Percentiles rank a stretch among this genome's conserved stretches.
phyloP scores from a whole-genome alignment of 768 basidiomycete genomes.

The Russula virescens region DNA sequence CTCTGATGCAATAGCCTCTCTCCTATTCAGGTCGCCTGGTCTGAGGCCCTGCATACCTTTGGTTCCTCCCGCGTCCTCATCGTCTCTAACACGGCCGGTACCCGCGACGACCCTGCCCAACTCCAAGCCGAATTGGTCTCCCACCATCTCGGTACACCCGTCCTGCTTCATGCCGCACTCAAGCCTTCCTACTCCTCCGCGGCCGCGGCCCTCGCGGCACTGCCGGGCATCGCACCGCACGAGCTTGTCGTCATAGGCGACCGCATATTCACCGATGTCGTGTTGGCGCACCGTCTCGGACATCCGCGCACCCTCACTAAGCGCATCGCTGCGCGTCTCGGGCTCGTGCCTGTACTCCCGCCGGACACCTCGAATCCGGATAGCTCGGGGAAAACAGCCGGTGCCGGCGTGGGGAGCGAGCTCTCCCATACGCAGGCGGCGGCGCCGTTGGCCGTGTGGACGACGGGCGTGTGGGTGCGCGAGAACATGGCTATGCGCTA shows the following conservation, averaged over 20 bases:
- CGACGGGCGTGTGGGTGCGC: conserved; percentile 60
- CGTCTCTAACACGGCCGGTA: conserved; percentile 93
- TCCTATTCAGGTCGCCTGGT: conserved; percentile 60
- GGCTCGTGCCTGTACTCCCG: background rate
- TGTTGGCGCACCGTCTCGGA: conserved; percentile 75
- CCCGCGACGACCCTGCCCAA: conserved; percentile 64
- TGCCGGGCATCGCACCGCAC: conserved; percentile 49
- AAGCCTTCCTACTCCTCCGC: conserved; percentile 85
- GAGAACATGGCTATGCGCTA: conserved; percentile 60
- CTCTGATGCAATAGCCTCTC: background rate
- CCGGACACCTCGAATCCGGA: background rate
- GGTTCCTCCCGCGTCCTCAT: conserved; percentile 77
- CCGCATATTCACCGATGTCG: conserved; percentile 85
- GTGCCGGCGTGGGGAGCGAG: conserved; percentile 11
- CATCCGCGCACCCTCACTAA: conserved; percentile 17
- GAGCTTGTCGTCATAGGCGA: conserved; percentile 86
- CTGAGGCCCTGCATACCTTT: conserved; percentile 62
- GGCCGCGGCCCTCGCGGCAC: conserved; percentile 45
- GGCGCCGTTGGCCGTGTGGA: conserved; percentile 60
- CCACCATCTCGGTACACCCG: conserved; percentile 69
- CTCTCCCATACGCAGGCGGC: conserved; percentile 28
- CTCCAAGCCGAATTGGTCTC: conserved; percentile 90
- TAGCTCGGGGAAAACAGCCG: background rate
- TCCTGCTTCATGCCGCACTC: conserved; percentile 65
- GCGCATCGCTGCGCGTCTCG: conserved; percentile 9